A percentile compares a stretch with the other conserved stretches of the same genome.
Evolutionary conservation across 1,284 basidiomycete species (phyloP).

Genomic region (Puccinia coronata): DNA sequence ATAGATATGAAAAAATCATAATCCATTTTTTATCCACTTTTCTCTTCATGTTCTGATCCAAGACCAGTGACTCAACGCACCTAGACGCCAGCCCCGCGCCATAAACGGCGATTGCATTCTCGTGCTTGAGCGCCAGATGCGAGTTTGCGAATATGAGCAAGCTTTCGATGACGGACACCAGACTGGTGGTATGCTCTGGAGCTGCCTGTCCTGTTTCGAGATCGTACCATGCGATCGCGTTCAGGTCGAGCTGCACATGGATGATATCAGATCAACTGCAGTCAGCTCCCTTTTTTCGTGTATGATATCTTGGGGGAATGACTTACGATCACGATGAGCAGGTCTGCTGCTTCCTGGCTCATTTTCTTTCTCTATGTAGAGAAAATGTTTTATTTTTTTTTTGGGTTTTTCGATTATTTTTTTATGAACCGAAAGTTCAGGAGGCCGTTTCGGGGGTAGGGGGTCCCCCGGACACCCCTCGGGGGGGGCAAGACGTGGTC

Average conservation of each 20-base stretch:
- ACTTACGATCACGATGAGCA: slow-evolving; percentile 52
- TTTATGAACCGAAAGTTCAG: background rate
- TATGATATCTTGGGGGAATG: background rate
- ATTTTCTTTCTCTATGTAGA: background rate
- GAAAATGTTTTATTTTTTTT: too few relatives aligned
- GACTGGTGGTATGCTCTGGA: slow-evolving; percentile 16
- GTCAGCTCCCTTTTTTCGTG: background rate
- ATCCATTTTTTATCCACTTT: too few relatives aligned
- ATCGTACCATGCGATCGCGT: slow-evolving; percentile 55
- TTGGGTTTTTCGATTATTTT: background rate
- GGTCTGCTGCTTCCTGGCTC: slow-evolving; percentile 47
- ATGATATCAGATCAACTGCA: too few relatives aligned
- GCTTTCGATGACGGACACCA: slow-evolving; percentile 56
- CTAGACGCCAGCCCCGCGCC: slow-evolving; percentile 80
- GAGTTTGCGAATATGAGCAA: slow-evolving; percentile 88
- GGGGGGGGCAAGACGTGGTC: too few relatives aligned
- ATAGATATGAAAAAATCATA: too few relatives aligned
- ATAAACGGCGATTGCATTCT: slow-evolving; percentile 88
- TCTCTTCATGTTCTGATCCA: too few relatives aligned
- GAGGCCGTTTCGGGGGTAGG: too few relatives aligned
- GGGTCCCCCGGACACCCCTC: too few relatives aligned
- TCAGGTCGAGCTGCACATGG: slow-evolving; percentile 55
- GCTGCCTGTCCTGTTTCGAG: slow-evolving; percentile 17
- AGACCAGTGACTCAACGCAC: slow-evolving; percentile 59
- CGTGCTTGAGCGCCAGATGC: slow-evolving; percentile 83